Base-by-base conservation (phyloP, 495 filamentous ascomycete species). In the Tuber brumale region DNA sequence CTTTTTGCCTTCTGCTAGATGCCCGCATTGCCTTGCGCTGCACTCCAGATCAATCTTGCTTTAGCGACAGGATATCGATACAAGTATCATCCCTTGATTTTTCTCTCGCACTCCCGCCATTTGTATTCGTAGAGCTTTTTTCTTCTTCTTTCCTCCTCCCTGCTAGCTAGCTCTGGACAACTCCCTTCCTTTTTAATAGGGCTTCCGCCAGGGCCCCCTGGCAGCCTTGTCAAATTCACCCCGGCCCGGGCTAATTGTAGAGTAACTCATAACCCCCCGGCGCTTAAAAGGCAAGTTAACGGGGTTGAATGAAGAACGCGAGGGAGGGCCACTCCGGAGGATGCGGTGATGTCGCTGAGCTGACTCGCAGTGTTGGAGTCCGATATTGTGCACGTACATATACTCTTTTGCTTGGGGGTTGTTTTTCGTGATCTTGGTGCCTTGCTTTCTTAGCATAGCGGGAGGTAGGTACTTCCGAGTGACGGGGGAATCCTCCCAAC, bases 61-160 rank as follows among this genome's bases (percentile, higher is more conserved):
- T 73, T 80, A 80, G 77, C 78, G 78, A 80, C 70, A 75, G 77
- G 77, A 71, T 76, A 71, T 75, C 71, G 77, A 78, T 80, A n/a
- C n/a, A n/a, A n/a, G n/a, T n/a, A 75, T 41, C 70, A 61, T 46
- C 69, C 37, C 45, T 51, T 76, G 57, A 16, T 66, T 66, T 57
- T n/a, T n/a, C 48, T n/a, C 48, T 23, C 23, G 0, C 48, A 9
- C 9, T n/a, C 48, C 10, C 48, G 3, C 48, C 46, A 48, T 23
- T 21, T 21, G 46, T 48, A 48, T 23, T 21, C 6, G 46, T 48
- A 23, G 46, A 23, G 16, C 10, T 61, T 31, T 31, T n/a, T 66
- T 61, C 4, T 0, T 31, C 3, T 6, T 18, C n/a, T 18, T 66
- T 66, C 31, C n/a, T 31, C 57, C 57, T 31, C n/a, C n/a, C 27